Base-by-base conservation (phyloP, 176 grass and related monocot species). In the Bothriochloa decipiens region DNA sequence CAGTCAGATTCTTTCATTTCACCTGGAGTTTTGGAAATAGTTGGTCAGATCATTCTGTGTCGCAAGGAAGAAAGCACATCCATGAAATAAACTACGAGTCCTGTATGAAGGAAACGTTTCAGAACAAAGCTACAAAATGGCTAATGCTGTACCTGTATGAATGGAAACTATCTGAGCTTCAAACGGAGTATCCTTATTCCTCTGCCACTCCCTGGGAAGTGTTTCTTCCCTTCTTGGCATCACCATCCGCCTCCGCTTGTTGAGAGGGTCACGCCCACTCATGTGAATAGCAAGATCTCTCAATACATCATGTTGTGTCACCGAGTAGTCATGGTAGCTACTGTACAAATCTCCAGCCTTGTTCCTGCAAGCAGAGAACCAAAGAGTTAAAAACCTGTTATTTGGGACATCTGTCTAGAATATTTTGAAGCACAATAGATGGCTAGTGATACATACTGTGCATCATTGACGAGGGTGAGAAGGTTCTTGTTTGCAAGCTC, bases 161-260 rank as follows among this genome's bases (percentile, higher is more conserved):
- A 99, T 89, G 62, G 97, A 99, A 84, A 99, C 88, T 76, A 96
- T 99, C 83, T 96, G 97, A 69, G 97, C 93, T 84, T 96, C 93
- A 71, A 96, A 96, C 0, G 73, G 85, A 50, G 67, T 68, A 32
- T 89, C 84, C 81, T 94, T 96, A 49, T 92, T 87, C 80, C 97
- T 94, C 66, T 92, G 89, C 97, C 97, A 99, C 42, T 92, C 91
- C 72, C 80, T 92, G 0, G 91, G 91, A 82, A 99, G 91, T 64
- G 80, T 70, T 65, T 88, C 84, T 89, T 99, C 97, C 83, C 89
- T 96, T 91, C 91, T 96, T 26, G 97, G 90, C 91, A 99, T 99
- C 55, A 94, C 86, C 81, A 99, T 70, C 10, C 82, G 82, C 79
- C 42, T 90, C 62, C 97, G 76, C 63, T 74, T 87, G 68, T 77